A percentile compares a stretch with the other conserved stretches of the same genome.
These are phyloP conservation scores for Leishmania arabica DNA, from an alignment of 208 protist species.

Conservation along the genomic window DNA sequence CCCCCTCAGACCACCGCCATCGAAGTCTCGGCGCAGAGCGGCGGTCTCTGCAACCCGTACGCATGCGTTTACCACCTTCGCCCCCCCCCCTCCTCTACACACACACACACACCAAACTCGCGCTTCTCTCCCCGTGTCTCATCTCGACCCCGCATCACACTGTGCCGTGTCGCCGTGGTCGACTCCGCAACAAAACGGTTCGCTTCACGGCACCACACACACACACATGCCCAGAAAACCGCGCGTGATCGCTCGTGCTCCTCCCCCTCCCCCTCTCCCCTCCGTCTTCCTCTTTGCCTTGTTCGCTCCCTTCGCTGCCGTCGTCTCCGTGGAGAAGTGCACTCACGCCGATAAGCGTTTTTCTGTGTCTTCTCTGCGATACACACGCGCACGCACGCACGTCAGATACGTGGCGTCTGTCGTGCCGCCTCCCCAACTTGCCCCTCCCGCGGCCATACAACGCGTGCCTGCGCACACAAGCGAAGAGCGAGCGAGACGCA, in stretches of 20 bases:
- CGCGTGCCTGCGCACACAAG: not conserved
- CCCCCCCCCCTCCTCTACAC: not conserved
- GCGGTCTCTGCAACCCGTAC: not conserved
- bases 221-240: not conserved
- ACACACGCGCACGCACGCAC: constrained; percentile 1
- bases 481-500: not conserved
- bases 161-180: not conserved
- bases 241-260: not conserved
- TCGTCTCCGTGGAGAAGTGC: too few species aligned
- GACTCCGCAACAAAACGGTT: not conserved
- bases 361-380: not conserved
- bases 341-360: too few species aligned
- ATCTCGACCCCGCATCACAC: not conserved
- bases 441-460: not conserved
- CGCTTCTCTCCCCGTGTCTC: not conserved
- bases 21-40: not conserved
- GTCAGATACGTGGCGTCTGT: too few species aligned
- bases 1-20: not conserved
- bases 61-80: not conserved
- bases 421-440: not conserved
- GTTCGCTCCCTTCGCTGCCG: not conserved
- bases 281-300: not conserved
- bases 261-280: not conserved
- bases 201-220: not conserved
- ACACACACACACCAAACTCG: not conserved